phyloP scores from a whole-genome alignment of 2,329 filamentous ascomycete genomes.

The Phaeosphaeriaceae sp. region DNA sequence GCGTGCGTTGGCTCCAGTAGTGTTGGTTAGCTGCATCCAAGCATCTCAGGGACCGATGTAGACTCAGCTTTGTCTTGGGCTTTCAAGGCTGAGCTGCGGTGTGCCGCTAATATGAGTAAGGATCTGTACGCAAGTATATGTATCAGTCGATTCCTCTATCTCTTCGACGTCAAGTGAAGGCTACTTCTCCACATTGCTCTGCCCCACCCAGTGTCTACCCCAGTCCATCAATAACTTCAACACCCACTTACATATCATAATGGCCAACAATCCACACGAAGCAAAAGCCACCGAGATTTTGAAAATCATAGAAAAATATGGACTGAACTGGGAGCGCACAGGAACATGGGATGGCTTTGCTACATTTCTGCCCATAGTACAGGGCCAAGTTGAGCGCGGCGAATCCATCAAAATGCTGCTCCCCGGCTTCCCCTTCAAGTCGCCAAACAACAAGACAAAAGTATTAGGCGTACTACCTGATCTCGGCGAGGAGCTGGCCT shows the following conservation, averaged over 20 bases:
- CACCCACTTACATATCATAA: not conserved
- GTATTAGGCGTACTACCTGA: conserved; percentile 58
- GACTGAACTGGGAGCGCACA: conserved; percentile 32
- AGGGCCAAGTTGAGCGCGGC: conserved; percentile 22
- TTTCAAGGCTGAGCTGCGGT: conserved; percentile 1
- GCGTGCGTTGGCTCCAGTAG: not conserved
- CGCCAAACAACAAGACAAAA: conserved; percentile 61
- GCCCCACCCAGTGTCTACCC: no score
- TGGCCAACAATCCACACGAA: not conserved
- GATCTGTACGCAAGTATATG: no score
- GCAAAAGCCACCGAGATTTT: conserved; percentile 23
- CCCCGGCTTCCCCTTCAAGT: conserved; percentile 69
- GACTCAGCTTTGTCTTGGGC: conserved; percentile 1
- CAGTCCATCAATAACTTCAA: no score
- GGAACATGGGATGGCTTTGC: conserved; percentile 31
- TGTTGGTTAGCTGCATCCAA: conserved; percentile 1
- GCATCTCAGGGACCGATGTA: not conserved
- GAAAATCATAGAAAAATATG: conserved; percentile 29
- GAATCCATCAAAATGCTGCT: conserved; percentile 46
- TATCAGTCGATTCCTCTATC: not conserved
- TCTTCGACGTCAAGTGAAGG: not conserved
- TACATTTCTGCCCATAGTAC: conserved; percentile 27
- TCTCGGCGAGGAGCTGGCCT: conserved; percentile 52
- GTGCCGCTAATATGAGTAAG: no score
- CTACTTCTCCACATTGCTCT: not conserved